Conservation (phyloP, 1,139 yeast species). For the Kodamaea plutei region DNA sequence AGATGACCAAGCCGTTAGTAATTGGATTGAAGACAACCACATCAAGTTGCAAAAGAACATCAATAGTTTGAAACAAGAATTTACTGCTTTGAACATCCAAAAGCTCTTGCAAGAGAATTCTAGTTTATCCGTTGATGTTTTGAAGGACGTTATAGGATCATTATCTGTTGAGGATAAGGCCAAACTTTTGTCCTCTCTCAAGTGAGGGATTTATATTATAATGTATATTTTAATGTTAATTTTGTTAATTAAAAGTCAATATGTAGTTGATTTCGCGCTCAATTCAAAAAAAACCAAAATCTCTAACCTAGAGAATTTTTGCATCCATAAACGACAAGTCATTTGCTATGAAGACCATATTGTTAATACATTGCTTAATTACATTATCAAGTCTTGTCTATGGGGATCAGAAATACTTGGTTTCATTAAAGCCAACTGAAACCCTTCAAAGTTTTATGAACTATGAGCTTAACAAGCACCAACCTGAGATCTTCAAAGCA, state of each 20-base stretch:
- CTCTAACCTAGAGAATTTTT: background rate
- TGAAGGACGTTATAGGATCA: constrained; percentile 57
- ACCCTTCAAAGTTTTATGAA: constrained; percentile 37
- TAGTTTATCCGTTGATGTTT: constrained; percentile 49
- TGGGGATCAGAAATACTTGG: constrained; percentile 9
- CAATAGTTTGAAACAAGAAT: constrained; percentile 62
- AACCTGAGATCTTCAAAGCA: constrained; percentile 35
- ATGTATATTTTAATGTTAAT: constrained; percentile 3
- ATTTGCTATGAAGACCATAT: too few species aligned
- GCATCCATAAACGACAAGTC: too few species aligned
- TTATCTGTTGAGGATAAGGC: constrained; percentile 61
- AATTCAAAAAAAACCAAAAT: too few species aligned
- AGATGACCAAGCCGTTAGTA: constrained; percentile 74
- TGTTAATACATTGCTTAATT: too few species aligned
- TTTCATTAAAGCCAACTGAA: constrained; percentile 12
- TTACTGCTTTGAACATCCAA: constrained; percentile 58
- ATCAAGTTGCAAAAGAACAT: constrained; percentile 56
- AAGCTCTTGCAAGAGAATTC: constrained; percentile 57
- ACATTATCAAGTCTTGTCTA: too few species aligned
- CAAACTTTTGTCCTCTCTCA: constrained; percentile 36
- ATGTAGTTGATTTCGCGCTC: too few species aligned
- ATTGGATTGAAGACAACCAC: constrained; percentile 83
- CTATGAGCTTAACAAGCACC: constrained; percentile 32
- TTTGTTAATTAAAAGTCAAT: background rate
- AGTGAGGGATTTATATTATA: constrained; percentile 11